phyloP scores from a whole-genome alignment of 768 basidiomycete species.

The Pluteus cervinus region DNA sequence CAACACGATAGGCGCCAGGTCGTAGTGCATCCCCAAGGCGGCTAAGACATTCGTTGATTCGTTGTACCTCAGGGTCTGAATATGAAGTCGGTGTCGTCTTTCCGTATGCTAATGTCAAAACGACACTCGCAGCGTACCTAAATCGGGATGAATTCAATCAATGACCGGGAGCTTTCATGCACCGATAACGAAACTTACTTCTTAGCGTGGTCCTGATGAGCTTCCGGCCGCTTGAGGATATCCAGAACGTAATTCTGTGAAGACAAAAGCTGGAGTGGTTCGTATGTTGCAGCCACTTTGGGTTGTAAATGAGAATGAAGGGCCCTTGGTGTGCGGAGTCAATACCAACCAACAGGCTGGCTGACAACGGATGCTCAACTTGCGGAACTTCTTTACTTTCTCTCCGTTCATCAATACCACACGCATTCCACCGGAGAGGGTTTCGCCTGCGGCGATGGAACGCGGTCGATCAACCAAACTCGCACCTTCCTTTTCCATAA shows the following conservation, averaged over 20 bases:
- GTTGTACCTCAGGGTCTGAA: constrained; percentile 39
- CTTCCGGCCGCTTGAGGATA: constrained; percentile 31
- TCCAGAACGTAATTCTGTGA: constrained; percentile 39
- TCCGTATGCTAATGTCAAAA: constrained; percentile 46
- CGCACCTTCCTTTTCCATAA: constrained; percentile 65
- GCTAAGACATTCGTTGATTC: constrained; percentile 39
- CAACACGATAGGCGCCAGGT: constrained; percentile 41
- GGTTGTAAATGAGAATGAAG: constrained; percentile 55
- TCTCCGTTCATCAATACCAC: constrained; percentile 53
- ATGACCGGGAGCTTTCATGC: too few species aligned
- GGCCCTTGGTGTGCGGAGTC: too few species aligned
- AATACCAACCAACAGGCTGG: too few species aligned
- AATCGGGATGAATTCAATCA: too few species aligned
- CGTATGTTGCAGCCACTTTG: constrained; percentile 42
- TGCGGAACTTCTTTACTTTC: constrained; percentile 54
- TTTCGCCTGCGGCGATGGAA: constrained; percentile 53
- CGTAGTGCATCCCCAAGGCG: constrained; percentile 38
- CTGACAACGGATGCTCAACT: constrained; percentile 39
- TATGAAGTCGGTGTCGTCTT: constrained; percentile 33
- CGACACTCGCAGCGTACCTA: constrained; percentile 45
- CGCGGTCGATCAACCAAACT: constrained; percentile 48
- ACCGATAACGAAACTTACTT: too few species aligned
- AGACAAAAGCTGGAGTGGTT: constrained; percentile 38
- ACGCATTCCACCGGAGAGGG: constrained; percentile 52
- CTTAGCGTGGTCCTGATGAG: constrained; percentile 52